phyloP scores from a whole-genome alignment of 345 rosid species.

The Ceriops decandra region DNA sequence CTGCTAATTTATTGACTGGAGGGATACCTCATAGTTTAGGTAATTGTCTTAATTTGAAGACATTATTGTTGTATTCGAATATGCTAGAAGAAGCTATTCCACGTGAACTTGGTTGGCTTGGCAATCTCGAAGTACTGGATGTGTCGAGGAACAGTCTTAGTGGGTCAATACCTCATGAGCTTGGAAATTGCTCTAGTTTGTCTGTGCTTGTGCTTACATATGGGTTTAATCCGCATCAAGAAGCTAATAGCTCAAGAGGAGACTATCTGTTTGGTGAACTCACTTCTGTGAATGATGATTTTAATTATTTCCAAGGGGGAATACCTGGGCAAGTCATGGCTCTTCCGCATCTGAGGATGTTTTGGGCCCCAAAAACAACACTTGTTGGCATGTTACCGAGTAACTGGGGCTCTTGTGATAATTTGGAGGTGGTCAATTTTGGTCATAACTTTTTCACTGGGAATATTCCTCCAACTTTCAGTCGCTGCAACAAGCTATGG shows the following conservation, averaged over 20 bases:
- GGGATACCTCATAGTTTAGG: background rate
- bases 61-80: slow-evolving; percentile 35
- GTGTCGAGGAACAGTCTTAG: slow-evolving; percentile 28
- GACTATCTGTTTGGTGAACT: background rate
- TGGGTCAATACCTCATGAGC: slow-evolving; percentile 30
- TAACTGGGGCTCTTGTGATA: slow-evolving; percentile 28
- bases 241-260: background rate
- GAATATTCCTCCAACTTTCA: slow-evolving; percentile 20
- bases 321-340: slow-evolving; percentile 24
- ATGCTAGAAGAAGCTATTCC: slow-evolving; percentile 27
- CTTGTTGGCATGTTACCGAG: slow-evolving; percentile 24
- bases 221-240: slow-evolving; percentile 22
- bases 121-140: slow-evolving; percentile 28
- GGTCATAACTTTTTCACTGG: slow-evolving; percentile 32
- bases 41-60: slow-evolving; percentile 5
- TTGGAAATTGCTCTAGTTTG: slow-evolving; percentile 28
- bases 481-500: slow-evolving; percentile 27
- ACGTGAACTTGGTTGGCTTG: slow-evolving; percentile 24
- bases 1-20: background rate
- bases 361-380: slow-evolving; percentile 30
- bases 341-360: slow-evolving; percentile 27
- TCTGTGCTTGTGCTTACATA: slow-evolving; percentile 34
- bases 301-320: slow-evolving; percentile 25
- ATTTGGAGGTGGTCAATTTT: slow-evolving; percentile 34
- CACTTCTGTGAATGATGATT: slow-evolving; percentile 7